Conservation (phyloP, 331 rosid genomes). For the Pyrus hybrid region DNA sequence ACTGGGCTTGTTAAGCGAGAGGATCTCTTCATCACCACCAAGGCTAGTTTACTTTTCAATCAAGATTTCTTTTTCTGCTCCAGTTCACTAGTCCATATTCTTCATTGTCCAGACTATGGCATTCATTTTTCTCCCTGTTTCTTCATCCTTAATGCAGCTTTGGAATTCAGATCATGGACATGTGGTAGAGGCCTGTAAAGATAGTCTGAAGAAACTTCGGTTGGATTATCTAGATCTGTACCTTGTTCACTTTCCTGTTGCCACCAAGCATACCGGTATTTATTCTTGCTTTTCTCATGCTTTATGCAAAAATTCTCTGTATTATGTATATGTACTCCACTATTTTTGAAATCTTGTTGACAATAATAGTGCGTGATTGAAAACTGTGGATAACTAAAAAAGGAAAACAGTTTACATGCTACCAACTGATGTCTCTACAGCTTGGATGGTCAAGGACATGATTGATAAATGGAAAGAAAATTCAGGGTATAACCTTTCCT, state of each 20-base stretch:
- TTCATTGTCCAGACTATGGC: background rate
- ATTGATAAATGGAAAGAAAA: background rate
- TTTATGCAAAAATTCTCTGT: background rate
- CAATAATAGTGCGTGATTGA: background rate
- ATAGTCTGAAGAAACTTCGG: slow-evolving; percentile 77
- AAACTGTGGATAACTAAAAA: background rate
- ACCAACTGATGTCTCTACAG: background rate
- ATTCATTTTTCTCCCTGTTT: background rate
- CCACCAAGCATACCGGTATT: slow-evolving; percentile 66
- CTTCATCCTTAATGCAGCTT: slow-evolving; percentile 46
- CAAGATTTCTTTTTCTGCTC: background rate
- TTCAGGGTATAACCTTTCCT: background rate
- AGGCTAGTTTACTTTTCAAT: slow-evolving; percentile 35
- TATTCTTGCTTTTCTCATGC: background rate
- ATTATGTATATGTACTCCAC: background rate
- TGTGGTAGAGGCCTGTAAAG: slow-evolving; percentile 81
- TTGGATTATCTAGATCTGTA: slow-evolving; percentile 75
- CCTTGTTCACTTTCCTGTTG: slow-evolving; percentile 83
- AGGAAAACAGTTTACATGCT: background rate
- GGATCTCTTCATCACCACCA: slow-evolving; percentile 83
- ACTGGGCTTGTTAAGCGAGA: slow-evolving; percentile 77
- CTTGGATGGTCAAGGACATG: background rate
- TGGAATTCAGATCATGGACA: slow-evolving; percentile 99
- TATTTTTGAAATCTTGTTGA: background rate
- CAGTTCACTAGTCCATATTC: background rate